Conservation (phyloP, 305 asterid species). For the Solanum aculeatissimum region DNA sequence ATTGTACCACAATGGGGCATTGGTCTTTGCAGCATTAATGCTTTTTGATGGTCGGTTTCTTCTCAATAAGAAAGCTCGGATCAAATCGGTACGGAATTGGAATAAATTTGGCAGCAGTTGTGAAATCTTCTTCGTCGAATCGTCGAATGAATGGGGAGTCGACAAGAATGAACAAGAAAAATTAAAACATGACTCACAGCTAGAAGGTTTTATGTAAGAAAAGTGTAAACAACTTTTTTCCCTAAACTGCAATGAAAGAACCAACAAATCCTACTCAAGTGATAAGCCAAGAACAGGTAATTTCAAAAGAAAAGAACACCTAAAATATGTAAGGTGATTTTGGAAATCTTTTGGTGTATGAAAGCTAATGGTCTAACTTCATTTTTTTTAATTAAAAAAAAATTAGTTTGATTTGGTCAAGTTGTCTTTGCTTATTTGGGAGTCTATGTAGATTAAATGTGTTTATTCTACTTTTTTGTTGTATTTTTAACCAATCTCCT, state of each 20-base stretch:
- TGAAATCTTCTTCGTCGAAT: too few species aligned
- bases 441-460: background rate
- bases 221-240: background rate
- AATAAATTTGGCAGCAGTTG: too few species aligned
- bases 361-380: too few species aligned
- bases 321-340: background rate
- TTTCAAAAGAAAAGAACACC: background rate
- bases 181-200: background rate
- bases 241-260: background rate
- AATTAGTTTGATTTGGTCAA: background rate
- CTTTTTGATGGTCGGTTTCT: background rate
- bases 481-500: background rate
- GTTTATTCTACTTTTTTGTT: background rate
- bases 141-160: background rate
- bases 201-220: background rate
- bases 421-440: background rate
- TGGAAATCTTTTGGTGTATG: background rate
- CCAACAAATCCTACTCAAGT: background rate
- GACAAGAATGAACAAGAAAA: background rate
- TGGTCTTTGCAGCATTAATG: background rate
- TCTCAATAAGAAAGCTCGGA: background rate
- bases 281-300: background rate
- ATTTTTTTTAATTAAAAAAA: too few species aligned
- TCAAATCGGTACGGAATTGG: background rate
- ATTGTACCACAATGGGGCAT: background rate